These are phyloP conservation scores for Zostera marina DNA, from an alignment of 116 monocot genomes.

Conservation along the genomic window DNA sequence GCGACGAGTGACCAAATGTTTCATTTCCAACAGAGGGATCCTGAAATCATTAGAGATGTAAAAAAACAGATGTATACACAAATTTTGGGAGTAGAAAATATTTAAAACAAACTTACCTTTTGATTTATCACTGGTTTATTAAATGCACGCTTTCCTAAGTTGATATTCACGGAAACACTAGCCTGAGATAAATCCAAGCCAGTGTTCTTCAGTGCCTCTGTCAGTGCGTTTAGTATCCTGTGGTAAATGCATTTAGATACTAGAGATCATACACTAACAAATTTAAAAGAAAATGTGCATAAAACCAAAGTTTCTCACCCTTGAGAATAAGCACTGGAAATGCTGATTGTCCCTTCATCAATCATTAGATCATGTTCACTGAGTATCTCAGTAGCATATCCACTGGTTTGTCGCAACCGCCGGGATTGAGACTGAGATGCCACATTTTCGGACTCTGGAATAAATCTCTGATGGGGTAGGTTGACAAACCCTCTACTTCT, in stretches of 20 bases:
- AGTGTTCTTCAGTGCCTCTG: slow-evolving; percentile 49
- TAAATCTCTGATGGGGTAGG: slow-evolving; percentile 16
- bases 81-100: too few species aligned
- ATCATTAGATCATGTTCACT: slow-evolving; percentile 56
- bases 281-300: too few species aligned
- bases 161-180: slow-evolving; percentile 61
- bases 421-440: slow-evolving; percentile 30
- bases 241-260: too few species aligned
- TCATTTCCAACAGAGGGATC: slow-evolving; percentile 14
- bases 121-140: slow-evolving; percentile 16
- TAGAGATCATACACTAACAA: too few species aligned
- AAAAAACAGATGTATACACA: background rate
- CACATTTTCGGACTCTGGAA: slow-evolving; percentile 28
- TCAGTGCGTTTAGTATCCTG: slow-evolving; percentile 51
- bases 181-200: slow-evolving; percentile 72
- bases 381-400: slow-evolving; percentile 21
- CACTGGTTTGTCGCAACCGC: slow-evolving; percentile 29
- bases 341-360: slow-evolving; percentile 64
- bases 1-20: slow-evolving; percentile 11
- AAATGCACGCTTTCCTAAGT: slow-evolving; percentile 46
- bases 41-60: slow-evolving; percentile 9
- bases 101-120: slow-evolving; percentile 26
- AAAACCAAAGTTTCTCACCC: slow-evolving; percentile 18
- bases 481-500: slow-evolving; percentile 7
- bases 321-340: slow-evolving; percentile 64